Evolutionary conservation across 2,329 filamentous ascomycete species (phyloP).

Genomic region (Fusarium sublunatum): DNA sequence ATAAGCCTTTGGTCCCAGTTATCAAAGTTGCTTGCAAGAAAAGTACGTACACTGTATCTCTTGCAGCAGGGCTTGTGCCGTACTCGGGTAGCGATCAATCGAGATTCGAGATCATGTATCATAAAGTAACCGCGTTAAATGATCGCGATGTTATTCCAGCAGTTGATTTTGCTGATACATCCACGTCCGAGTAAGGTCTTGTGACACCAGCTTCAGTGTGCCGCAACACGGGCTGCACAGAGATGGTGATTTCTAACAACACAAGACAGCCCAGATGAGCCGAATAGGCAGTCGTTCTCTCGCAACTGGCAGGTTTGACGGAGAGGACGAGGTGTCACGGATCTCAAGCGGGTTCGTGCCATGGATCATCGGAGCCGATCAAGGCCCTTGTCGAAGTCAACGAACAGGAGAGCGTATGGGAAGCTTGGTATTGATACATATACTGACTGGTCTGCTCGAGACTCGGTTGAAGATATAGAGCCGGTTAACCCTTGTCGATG

Average conservation of each 20-base stretch:
- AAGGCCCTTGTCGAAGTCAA: slow-evolving; percentile 23
- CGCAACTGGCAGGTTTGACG: slow-evolving; percentile 13
- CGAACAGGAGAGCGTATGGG: not conserved
- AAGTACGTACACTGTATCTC: not conserved
- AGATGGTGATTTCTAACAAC: not conserved
- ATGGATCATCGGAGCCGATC: slow-evolving; percentile 26
- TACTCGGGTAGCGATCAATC: not conserved
- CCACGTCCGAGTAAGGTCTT: not conserved
- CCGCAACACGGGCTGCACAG: slow-evolving; percentile 1
- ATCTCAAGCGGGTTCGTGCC: slow-evolving; percentile 41
- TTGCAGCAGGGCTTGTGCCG: not conserved
- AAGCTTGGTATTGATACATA: slow-evolving; percentile 1
- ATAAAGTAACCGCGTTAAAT: not conserved
- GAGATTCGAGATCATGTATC: not conserved
- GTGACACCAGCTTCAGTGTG: slow-evolving; percentile 2
- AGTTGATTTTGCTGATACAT: not conserved
- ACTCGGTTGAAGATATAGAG: not conserved
- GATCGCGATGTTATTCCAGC: not conserved
- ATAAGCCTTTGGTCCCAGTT: not conserved
- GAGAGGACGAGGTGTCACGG: slow-evolving; percentile 36
- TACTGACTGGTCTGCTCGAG: not conserved
- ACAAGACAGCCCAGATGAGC: slow-evolving; percentile 11
- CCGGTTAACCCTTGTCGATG: not conserved
- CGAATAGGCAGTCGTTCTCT: slow-evolving; percentile 13
- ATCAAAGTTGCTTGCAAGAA: too few species aligned